Conservation (phyloP, 1,139 yeast genomes). For the Candida tunisiensis region DNA sequence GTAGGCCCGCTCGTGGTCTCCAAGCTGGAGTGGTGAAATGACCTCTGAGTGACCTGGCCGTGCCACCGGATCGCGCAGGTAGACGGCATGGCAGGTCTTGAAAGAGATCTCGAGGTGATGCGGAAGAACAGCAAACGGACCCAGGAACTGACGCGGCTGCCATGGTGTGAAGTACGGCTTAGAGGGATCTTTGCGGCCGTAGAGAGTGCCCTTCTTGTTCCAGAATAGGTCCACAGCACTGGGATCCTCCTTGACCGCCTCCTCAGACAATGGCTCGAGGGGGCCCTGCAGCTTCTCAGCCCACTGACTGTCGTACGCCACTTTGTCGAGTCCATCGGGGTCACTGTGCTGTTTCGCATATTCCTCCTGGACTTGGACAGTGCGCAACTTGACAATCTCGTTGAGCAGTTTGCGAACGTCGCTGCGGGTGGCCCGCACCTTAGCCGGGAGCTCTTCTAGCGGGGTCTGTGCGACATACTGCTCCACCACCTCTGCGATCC, state of each 20-base stretch:
- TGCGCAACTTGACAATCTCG: conserved; percentile 34
- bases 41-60: conserved; percentile 96
- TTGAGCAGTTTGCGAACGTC: conserved; percentile 37
- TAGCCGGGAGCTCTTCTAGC: no score
- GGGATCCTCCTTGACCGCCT: conserved; percentile 40
- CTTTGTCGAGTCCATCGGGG: conserved; percentile 11
- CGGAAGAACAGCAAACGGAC: conserved; percentile 86
- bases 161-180: conserved; percentile 92
- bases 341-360: conserved; percentile 11
- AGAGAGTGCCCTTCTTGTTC: conserved; percentile 34
- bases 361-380: conserved; percentile 31
- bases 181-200: conserved; percentile 60
- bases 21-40: conserved; percentile 72
- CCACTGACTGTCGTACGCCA: conserved; percentile 42
- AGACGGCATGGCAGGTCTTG: conserved; percentile 86
- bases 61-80: conserved; percentile 91
- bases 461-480: neutral
- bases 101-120: conserved; percentile 83
- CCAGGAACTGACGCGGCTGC: conserved; percentile 86
- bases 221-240: conserved; percentile 17
- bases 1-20: conserved; percentile 85
- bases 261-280: conserved; percentile 34
- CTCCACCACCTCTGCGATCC: neutral
- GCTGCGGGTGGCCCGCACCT: conserved; percentile 9
- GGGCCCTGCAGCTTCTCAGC: conserved; percentile 29